Base-by-base conservation (phyloP, 2,329 filamentous ascomycete genomes). In the Stachybotrys echinatus region DNA sequence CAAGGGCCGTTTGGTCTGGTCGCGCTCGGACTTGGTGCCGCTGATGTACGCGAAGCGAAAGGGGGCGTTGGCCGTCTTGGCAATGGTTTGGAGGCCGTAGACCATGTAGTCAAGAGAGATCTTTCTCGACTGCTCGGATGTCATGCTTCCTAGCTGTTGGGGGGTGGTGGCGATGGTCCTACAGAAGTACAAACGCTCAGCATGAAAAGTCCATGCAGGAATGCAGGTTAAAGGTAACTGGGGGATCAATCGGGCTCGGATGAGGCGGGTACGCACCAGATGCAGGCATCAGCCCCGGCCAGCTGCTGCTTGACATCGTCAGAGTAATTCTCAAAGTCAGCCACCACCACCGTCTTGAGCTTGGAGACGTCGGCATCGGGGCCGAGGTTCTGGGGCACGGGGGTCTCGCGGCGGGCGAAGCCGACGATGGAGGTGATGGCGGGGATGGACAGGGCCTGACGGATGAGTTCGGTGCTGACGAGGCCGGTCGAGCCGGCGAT, bases 31-130 rank as follows among this genome's bases (percentile, higher is more conserved):
- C 4, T 56, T 58, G 1, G 58, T 52, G 14, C 74, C 76, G 53
- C 74, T 77, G 54, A 74, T 65, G 56, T 75, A 75, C 12, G 74
- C 42, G 51, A 74, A 75, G 2, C 69, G 67, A 45, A 75, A 72
- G 14, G 43, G 43, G 8, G 43, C 21, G 23, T 45, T 45, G 21
- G 43, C 21, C 12, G 10, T n/a, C 14, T 21, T 23, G 21, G 43
- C 43, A 8, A 45, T 31, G 14, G 43, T 45, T 31, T 45, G 14
- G 8, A 45, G 43, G n/a, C 43, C 43, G 23, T 45, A 45, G 22
- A 45, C 43, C 20, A 45, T 6, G n/a, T 27, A 45, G 18, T 45
- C 43, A 7, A 6, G 23, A n/a, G 19, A 45, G 18, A 45, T 45
- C 6, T 23, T 21, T 31, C n/a, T 45, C 5, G 43, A 45, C 23